Base-by-base conservation (phyloP, 495 filamentous ascomycete genomes). In the Xylaria cubensis region DNA sequence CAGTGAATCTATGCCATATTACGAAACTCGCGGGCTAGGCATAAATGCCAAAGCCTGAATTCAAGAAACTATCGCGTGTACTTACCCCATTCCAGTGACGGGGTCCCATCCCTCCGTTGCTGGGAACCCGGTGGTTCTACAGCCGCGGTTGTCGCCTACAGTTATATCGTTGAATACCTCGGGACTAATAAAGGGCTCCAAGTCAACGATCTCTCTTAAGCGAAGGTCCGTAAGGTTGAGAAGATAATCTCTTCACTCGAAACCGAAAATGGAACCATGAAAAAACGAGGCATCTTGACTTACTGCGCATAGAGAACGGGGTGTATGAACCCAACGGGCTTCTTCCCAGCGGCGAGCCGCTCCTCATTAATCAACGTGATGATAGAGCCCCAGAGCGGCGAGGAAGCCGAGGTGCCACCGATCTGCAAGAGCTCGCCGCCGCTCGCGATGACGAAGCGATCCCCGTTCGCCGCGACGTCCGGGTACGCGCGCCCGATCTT, bases 291-390 rank as follows among this genome's bases (percentile, higher is more conserved):
- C 21, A 50, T 46, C 42, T 46, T 5, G 42, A 55, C 65, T 67
- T 21, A 67, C 65, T 71, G 59, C 61, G 59, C 53, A 17, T 70
- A 70, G 15, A 92, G 77, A 4, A 82, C 80, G 19, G 88, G 90
- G 69, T 92, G 91, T 41, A 91, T 76, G 70, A 92, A 92, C 0
- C 90, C 90, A 0, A 92, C 83, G 0, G 87, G 83, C 32, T 80
- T 72, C 78, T 91, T 91, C 17, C 86, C 86, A 8, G 75, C 78
- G 2, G 82, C 81, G 19, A 91, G 73, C 5, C 90, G 79, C 74
- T 89, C 87, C 79, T 91, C 89, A 65, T 91, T 91, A 71, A 92
- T 87, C 15, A 88, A 79, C 29, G 86, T 91, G n/a, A 92, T 73
- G 15, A 92, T 80, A 19, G 78, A 73, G 0, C 79, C 81, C 75